Evolutionary conservation across 108 stramenopile species (phyloP).

Genomic region (Bacterosira constricta): DNA sequence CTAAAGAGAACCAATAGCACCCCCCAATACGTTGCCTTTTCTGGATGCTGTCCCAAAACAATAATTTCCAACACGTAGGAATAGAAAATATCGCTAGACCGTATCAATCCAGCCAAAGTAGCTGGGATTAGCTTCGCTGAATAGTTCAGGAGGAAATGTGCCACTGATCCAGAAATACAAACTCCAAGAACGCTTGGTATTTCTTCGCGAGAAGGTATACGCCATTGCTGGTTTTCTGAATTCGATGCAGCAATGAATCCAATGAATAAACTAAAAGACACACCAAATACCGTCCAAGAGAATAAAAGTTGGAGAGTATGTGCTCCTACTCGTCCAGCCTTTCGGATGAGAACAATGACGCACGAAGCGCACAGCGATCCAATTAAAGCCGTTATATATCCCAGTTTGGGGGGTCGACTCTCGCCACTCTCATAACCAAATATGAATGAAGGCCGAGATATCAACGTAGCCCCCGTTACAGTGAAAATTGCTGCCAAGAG

Average conservation of each 20-base stretch:
- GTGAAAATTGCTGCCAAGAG: constrained; percentile 29
- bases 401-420: constrained; percentile 11
- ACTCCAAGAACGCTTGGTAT: constrained; percentile 15
- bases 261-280: constrained; percentile 38
- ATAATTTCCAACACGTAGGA: constrained; percentile 11
- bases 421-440: constrained; percentile 26
- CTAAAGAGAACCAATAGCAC: not conserved
- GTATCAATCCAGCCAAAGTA: constrained; percentile 36
- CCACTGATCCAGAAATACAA: constrained; percentile 26
- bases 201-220: constrained; percentile 10
- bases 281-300: constrained; percentile 49
- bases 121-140: constrained; percentile 46
- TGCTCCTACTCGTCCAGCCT: constrained; percentile 47
- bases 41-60: not conserved
- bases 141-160: constrained; percentile 53
- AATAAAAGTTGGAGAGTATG: constrained; percentile 58
- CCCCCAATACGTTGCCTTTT: not conserved
- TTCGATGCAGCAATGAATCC: constrained; percentile 11
- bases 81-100: constrained; percentile 44
- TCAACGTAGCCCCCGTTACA: constrained; percentile 44
- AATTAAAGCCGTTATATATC: constrained; percentile 51
- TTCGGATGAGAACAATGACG: constrained; percentile 51
- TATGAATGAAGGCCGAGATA: constrained; percentile 50
- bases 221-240: constrained; percentile 21
- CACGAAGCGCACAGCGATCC: constrained; percentile 34